Conservation (phyloP, 2,329 filamentous ascomycete species). For the Beauveria pseudobassiana region DNA sequence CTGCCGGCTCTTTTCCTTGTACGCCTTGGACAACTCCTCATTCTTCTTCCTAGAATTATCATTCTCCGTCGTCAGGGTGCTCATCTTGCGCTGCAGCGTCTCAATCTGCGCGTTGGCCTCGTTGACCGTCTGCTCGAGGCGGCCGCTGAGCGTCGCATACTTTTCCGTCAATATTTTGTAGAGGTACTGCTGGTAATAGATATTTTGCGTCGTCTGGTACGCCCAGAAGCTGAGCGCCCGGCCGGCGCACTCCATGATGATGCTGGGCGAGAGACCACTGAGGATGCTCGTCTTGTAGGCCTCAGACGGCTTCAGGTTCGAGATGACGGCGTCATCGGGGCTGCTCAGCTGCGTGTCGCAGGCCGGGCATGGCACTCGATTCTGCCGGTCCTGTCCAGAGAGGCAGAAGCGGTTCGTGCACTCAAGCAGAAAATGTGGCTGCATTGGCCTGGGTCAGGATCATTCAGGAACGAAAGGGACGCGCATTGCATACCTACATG, state of each 20-base stretch:
- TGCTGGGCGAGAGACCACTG: conserved; percentile 70
- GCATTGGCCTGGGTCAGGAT: background rate
- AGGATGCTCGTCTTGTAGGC: conserved; percentile 86
- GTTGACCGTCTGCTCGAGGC: conserved; percentile 65
- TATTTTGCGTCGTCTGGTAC: conserved; percentile 78
- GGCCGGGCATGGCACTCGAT: conserved; percentile 59
- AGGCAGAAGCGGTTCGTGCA: conserved; percentile 64
- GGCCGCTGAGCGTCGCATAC: conserved; percentile 53
- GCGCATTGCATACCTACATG: conserved; percentile 61
- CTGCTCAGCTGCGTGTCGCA: conserved; percentile 62
- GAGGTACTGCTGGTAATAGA: conserved; percentile 70
- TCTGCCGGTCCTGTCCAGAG: conserved; percentile 28
- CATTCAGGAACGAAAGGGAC: background rate
- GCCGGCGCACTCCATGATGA: conserved; percentile 81
- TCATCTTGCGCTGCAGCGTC: conserved; percentile 55
- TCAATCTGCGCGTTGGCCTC: conserved; percentile 70
- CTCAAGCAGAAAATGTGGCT: conserved; percentile 80
- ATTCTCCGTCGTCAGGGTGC: conserved; percentile 53
- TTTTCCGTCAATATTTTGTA: conserved; percentile 67
- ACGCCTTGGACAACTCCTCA: conserved; percentile 58
- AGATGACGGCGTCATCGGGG: conserved; percentile 66
- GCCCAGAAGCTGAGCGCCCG: conserved; percentile 77
- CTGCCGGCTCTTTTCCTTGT: conserved; percentile 63
- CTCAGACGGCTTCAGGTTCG: conserved; percentile 69
- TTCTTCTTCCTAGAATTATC: conserved; percentile 61